Conservation (phyloP, 306 rosid genomes). For the Cyclanthera cordifolia region DNA sequence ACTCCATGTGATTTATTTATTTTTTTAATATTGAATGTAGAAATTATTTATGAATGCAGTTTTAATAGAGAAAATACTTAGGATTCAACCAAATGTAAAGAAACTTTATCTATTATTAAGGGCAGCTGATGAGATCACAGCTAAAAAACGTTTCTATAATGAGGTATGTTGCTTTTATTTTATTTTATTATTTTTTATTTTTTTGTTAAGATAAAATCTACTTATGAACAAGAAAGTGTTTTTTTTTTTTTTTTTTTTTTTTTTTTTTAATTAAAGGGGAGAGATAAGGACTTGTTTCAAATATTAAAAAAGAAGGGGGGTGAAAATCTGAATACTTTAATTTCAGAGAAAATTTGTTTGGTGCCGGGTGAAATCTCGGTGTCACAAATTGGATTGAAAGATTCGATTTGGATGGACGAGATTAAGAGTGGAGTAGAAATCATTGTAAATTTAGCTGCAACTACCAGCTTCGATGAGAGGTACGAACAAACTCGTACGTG, state of each 20-base stretch:
- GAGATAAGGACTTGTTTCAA: conserved; percentile 57
- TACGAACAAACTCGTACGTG: not conserved
- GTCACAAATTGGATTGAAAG: conserved; percentile 44
- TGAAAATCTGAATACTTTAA: conserved; percentile 26
- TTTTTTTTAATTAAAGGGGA: conserved; percentile 22
- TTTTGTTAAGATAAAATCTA: too few relatives aligned
- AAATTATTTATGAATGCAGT: conserved; percentile 42
- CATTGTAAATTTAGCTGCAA: conserved; percentile 70
- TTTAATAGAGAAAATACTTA: conserved; percentile 62
- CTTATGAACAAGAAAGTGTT: not conserved
- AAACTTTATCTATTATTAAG: conserved; percentile 64
- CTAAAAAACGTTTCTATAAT: conserved; percentile 43
- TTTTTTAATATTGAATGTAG: too few relatives aligned
- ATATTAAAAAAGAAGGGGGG: conserved; percentile 48
- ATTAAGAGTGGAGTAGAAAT: conserved; percentile 33
- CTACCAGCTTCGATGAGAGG: conserved; percentile 77
- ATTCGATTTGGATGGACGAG: conserved; percentile 29
- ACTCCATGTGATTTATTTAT: too few relatives aligned
- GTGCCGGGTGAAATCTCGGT: conserved; percentile 57
- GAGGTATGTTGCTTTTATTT: too few relatives aligned
- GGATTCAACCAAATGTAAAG: conserved; percentile 81
- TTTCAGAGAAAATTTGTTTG: conserved; percentile 41
- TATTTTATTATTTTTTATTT: too few relatives aligned
- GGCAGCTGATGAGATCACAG: conserved; percentile 42
- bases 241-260: not conserved